Evolutionary conservation across 2,329 filamentous ascomycete species (phyloP).

Genomic region (Phyllosticta capitalensis): DNA sequence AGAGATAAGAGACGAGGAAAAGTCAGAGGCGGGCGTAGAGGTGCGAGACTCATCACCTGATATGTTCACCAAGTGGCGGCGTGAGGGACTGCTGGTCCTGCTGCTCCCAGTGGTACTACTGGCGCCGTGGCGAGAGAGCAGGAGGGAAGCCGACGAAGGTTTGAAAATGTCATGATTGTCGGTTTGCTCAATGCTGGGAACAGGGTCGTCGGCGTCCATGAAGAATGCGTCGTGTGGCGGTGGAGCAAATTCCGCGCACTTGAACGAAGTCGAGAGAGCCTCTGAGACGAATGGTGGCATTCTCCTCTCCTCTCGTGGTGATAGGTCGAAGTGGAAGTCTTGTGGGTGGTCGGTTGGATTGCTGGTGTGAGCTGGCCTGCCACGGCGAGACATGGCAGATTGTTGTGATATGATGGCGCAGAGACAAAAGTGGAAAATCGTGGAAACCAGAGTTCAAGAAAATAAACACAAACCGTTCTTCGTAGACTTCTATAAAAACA

Average conservation of each 20-base stretch:
- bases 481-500: background rate
- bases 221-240: slow-evolving; percentile 20
- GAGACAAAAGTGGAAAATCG: background rate
- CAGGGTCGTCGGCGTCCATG: slow-evolving; percentile 24
- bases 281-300: background rate
- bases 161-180: slow-evolving; percentile 13
- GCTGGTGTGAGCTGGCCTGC: background rate
- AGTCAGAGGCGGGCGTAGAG: background rate
- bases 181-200: slow-evolving; percentile 23
- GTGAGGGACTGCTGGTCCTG: slow-evolving; percentile 1
- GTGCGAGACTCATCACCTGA: background rate
- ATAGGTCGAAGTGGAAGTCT: background rate
- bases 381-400: background rate
- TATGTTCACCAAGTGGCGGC: background rate
- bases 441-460: background rate
- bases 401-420: background rate
- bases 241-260: background rate
- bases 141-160: background rate
- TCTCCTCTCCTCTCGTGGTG: background rate
- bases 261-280: background rate
- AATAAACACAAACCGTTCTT: background rate
- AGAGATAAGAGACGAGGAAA: background rate
- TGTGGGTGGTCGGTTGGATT: background rate
- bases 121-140: background rate
- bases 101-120: background rate